Percentiles rank a stretch among this genome's conserved stretches.
Conservation (phyloP, 192 early-diverging fungal species). For the Umbelopsis isabellina region DNA sequence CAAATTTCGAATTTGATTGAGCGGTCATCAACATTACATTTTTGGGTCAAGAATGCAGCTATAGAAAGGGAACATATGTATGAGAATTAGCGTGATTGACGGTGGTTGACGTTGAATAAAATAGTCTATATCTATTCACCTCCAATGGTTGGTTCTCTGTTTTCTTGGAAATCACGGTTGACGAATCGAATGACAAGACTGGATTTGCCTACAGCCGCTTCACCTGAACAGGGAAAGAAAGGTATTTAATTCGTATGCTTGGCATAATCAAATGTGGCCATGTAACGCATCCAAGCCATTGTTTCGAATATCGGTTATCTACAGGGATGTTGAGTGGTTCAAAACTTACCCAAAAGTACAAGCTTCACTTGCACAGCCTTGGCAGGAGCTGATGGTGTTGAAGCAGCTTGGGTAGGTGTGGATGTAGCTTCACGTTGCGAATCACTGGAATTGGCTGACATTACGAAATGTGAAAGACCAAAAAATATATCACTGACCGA, state of each 20-base stretch:
- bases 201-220: conserved; percentile 98
- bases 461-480: conserved; percentile 15
- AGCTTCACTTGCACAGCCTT: conserved; percentile 97
- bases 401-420: conserved; percentile 1
- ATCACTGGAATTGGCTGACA: conserved; percentile 14
- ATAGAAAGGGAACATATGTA: background rate
- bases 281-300: background rate
- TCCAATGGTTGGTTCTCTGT: conserved; percentile 99
- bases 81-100: background rate
- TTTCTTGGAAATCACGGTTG: conserved; percentile 92
- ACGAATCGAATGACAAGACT: conserved; percentile 95
- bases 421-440: conserved; percentile 19
- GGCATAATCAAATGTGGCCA: background rate
- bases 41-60: conserved; percentile 91
- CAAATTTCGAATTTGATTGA: conserved; percentile 85
- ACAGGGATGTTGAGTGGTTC: background rate
- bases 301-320: background rate
- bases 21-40: conserved; percentile 87
- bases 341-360: conserved; percentile 78
- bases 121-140: conserved; percentile 37
- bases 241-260: background rate
- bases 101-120: background rate
- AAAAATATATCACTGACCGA: background rate
- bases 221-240: conserved; percentile 48
- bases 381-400: conserved; percentile 27